phyloP scores from a whole-genome alignment of 305 asterid species.

The Plantago lanceolata region DNA sequence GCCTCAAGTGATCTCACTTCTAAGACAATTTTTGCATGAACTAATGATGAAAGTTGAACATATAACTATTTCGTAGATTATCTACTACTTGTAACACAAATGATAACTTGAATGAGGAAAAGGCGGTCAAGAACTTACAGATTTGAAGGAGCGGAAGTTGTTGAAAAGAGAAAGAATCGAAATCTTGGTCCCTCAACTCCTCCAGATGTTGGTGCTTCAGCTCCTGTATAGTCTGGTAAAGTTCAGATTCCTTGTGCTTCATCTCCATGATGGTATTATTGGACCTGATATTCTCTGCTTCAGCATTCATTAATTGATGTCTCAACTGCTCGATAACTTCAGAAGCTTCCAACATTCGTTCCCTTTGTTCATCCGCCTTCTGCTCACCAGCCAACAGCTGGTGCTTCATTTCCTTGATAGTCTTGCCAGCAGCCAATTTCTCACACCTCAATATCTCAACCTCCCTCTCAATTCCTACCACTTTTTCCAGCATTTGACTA shows the following conservation, averaged over 20 bases:
- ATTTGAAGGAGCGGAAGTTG: not conserved
- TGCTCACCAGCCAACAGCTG: not conserved
- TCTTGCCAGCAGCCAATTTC: not conserved
- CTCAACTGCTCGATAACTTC: not conserved
- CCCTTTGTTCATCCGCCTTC: not conserved
- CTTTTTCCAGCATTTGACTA: not conserved
- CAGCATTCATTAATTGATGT: not conserved
- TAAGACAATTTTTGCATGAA: not conserved
- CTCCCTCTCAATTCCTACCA: slow-evolving; percentile 4
- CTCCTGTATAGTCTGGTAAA: not conserved
- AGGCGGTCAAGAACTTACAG: not conserved
- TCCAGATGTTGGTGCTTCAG: not conserved
- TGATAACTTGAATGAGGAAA: not conserved
- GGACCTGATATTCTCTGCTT: not conserved
- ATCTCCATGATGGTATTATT: not conserved
- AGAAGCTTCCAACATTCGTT: not conserved
- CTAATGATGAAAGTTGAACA: not conserved
- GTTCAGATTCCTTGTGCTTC: not conserved
- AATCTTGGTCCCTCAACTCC: not conserved
- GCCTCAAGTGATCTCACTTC: not conserved
- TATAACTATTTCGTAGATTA: too few relatives aligned
- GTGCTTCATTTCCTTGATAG: not conserved
- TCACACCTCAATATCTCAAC: not conserved
- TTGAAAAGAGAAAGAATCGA: not conserved
- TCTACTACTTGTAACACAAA: too few relatives aligned